These are phyloP conservation scores for Stagonosporopsis vannaccii DNA, from an alignment of 2,329 filamentous ascomycete genomes.

Conservation along the genomic window DNA sequence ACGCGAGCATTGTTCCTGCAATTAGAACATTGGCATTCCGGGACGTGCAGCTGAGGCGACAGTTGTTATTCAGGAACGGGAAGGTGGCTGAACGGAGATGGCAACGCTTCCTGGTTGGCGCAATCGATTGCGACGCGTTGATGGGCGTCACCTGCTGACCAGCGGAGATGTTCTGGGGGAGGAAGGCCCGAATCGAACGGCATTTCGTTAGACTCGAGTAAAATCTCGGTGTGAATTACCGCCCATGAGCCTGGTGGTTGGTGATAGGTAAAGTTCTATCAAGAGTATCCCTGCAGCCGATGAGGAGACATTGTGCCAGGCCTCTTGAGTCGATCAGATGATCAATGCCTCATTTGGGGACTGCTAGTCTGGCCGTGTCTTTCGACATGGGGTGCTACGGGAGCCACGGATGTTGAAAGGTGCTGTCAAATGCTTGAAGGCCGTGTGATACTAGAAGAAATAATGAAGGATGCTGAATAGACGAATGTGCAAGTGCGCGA, in stretches of 20 bases:
- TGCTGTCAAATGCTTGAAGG: no score
- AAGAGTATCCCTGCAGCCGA: neutral
- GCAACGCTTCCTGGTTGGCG: conserved; percentile 9
- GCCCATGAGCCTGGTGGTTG: conserved; percentile 4
- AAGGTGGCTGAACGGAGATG: conserved; percentile 14
- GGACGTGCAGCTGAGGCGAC: conserved; percentile 11
- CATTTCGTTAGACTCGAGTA: neutral
- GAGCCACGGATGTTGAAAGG: neutral
- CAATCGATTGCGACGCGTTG: neutral
- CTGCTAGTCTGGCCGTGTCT: neutral
- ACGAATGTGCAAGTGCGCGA: neutral
- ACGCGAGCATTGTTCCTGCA: conserved; percentile 34
- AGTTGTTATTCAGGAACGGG: conserved; percentile 20
- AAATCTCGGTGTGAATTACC: neutral
- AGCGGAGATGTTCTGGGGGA: conserved; percentile 7
- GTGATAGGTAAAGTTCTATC: neutral
- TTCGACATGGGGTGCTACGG: neutral
- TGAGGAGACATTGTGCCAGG: no score
- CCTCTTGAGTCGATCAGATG: neutral
- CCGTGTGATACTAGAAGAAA: no score
- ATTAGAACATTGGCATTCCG: conserved; percentile 22
- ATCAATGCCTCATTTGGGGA: neutral
- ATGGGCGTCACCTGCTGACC: neutral
- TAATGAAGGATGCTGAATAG: neutral
- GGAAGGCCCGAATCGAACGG: conserved; percentile 11